Evolutionary conservation across 805 yeast genomes (phyloP).

Genomic region (Peterozyma toletana): DNA sequence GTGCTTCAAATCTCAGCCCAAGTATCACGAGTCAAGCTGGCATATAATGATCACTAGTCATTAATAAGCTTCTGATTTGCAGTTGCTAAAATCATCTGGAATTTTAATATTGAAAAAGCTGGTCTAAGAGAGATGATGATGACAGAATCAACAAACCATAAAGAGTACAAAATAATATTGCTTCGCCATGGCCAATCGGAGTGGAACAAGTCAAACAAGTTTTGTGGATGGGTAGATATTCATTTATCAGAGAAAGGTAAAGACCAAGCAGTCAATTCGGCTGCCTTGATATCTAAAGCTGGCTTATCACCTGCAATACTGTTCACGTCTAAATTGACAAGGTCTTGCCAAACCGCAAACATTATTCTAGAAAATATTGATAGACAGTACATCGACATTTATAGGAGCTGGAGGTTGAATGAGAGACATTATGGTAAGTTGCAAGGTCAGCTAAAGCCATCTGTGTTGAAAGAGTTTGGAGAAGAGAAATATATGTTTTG

Average conservation of each 20-base stretch:
- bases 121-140: too few relatives aligned
- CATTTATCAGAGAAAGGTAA: constrained; percentile 60
- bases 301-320: constrained; percentile 46
- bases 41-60: too few relatives aligned
- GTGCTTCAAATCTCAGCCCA: too few relatives aligned
- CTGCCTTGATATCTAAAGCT: constrained; percentile 44
- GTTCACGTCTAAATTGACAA: constrained; percentile 62
- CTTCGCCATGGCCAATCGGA: constrained; percentile 82
- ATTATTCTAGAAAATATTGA: constrained; percentile 53
- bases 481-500: constrained; percentile 67
- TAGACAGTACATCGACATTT: constrained; percentile 38
- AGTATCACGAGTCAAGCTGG: too few relatives aligned
- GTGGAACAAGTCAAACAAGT: constrained; percentile 67
- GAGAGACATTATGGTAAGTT: constrained; percentile 81
- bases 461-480: constrained; percentile 59
- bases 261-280: constrained; percentile 62
- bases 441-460: constrained; percentile 72
- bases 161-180: constrained; percentile 35
- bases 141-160: not conserved
- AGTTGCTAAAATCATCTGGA: too few relatives aligned
- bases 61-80: too few relatives aligned
- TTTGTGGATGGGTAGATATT: constrained; percentile 86
- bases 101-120: too few relatives aligned
- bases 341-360: constrained; percentile 72
- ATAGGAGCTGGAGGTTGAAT: constrained; percentile 72